Conservation (phyloP, 305 asterid genomes). For the Solanum hybrid region DNA sequence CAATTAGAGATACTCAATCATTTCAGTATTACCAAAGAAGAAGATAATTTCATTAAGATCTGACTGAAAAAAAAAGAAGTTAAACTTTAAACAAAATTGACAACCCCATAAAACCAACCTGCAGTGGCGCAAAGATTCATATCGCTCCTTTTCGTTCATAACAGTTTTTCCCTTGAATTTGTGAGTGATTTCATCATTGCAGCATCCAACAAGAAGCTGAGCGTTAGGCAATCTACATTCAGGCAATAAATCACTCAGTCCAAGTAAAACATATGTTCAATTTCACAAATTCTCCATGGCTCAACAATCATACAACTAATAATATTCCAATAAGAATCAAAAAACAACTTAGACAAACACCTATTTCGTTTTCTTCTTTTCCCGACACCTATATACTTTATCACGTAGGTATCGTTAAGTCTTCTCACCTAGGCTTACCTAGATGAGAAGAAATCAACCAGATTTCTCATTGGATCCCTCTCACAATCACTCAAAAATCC, state of each 20-base stretch:
- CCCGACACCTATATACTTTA: not conserved
- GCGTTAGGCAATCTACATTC: constrained; percentile 68
- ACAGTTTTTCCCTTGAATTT: constrained; percentile 93
- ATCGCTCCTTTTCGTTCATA: constrained; percentile 78
- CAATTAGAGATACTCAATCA: not conserved
- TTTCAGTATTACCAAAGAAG: not conserved
- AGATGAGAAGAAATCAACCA: not conserved
- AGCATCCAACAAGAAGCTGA: constrained; percentile 84
- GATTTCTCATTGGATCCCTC: not conserved
- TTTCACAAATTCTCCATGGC: not conserved
- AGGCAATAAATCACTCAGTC: not conserved
- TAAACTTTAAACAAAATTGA: not conserved
- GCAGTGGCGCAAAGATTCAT: constrained; percentile 96
- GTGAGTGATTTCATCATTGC: constrained; percentile 86
- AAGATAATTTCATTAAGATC: not conserved
- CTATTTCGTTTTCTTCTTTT: not conserved
- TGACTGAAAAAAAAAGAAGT: too few relatives aligned
- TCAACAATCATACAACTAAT: not conserved
- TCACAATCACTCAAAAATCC: not conserved
- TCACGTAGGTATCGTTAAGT: not conserved
- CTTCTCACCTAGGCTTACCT: not conserved
- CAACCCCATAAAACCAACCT: constrained; percentile 35
- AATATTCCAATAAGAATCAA: not conserved
- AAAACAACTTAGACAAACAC: not conserved
- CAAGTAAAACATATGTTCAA: not conserved